Evolutionary conservation across 495 filamentous ascomycete genomes (phyloP).

Genomic region (Glarea lozoyensis): DNA sequence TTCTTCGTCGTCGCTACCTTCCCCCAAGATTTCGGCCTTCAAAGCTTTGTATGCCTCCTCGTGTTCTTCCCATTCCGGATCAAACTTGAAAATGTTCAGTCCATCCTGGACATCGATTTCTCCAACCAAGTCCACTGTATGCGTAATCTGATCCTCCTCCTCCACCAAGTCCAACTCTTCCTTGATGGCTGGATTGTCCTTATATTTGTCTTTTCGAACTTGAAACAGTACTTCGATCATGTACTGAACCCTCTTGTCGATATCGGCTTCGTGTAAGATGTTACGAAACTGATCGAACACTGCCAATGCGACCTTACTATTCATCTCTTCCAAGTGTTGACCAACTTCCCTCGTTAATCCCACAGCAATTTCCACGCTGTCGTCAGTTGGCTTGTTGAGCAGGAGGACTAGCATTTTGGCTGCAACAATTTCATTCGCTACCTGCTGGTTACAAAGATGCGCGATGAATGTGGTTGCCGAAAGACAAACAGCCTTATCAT

Average conservation of each 20-base stretch:
- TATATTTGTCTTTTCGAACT: slow-evolving; percentile 91
- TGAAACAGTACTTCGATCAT: slow-evolving; percentile 99
- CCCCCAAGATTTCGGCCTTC: slow-evolving; percentile 89
- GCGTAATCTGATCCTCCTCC: slow-evolving; percentile 96
- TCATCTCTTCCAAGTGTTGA: slow-evolving; percentile 92
- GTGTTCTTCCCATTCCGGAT: slow-evolving; percentile 80
- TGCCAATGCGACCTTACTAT: slow-evolving; percentile 67
- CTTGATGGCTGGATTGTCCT: slow-evolving; percentile 82
- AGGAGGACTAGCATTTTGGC: slow-evolving; percentile 86
- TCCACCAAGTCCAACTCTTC: slow-evolving; percentile 93
- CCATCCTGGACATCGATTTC: slow-evolving; percentile 75
- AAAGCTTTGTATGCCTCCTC: slow-evolving; percentile 84
- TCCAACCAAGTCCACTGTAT: slow-evolving; percentile 68
- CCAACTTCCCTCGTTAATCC: slow-evolving; percentile 85
- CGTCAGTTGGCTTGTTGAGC: slow-evolving; percentile 89
- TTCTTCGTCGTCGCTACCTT: slow-evolving; percentile 68
- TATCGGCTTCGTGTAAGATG: slow-evolving; percentile 90
- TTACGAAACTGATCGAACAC: slow-evolving; percentile 94
- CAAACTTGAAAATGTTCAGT: slow-evolving; percentile 92
- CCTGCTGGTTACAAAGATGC: slow-evolving; percentile 89
- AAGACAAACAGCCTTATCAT: slow-evolving; percentile 91
- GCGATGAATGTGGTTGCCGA: slow-evolving; percentile 90
- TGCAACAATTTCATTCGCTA: slow-evolving; percentile 85
- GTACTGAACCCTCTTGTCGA: slow-evolving; percentile 94
- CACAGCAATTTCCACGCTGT: slow-evolving; percentile 96